Percentiles rank a stretch among this genome's conserved stretches.
phyloP scores from a whole-genome alignment of 2,329 filamentous ascomycete species.

The Malbranchea zuffiana region DNA sequence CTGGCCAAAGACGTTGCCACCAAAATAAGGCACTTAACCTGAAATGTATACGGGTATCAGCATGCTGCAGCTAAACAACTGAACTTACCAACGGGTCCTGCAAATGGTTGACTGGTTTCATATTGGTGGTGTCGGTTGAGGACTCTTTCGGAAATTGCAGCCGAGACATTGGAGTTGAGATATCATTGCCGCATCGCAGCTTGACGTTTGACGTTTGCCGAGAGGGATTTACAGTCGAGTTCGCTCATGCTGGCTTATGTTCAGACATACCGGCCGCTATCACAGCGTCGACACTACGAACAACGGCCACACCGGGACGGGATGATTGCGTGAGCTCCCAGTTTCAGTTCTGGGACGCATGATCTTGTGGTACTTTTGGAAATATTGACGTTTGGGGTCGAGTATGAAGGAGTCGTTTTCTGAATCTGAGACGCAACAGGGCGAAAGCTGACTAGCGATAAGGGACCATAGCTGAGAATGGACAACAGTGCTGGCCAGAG shows the following conservation, averaged over 20 bases:
- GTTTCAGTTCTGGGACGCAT: constrained; percentile 2
- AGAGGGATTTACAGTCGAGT: constrained; percentile 6
- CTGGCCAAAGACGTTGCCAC: too few species aligned
- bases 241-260: constrained; percentile 1
- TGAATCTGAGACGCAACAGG: constrained; percentile 29
- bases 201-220: too few species aligned
- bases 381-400: constrained; percentile 6
- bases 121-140: too few species aligned
- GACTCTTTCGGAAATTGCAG: too few species aligned
- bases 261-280: constrained; percentile 6
- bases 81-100: too few species aligned
- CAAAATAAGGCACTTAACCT: too few species aligned
- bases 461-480: constrained; percentile 29
- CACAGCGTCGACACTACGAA: constrained; percentile 9
- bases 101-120: too few species aligned
- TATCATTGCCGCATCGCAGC: too few species aligned
- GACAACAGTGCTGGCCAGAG: constrained; percentile 34
- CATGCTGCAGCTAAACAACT: too few species aligned
- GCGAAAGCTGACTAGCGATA: constrained; percentile 33
- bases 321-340: constrained; percentile 6
- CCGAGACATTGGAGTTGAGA: too few species aligned
- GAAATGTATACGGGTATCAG: too few species aligned
- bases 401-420: constrained; percentile 31
- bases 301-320: constrained; percentile 3
- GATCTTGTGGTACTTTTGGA: constrained; percentile 8